Conservation (phyloP, 495 filamentous ascomycete species). For the Durotheca rogersii region DNA sequence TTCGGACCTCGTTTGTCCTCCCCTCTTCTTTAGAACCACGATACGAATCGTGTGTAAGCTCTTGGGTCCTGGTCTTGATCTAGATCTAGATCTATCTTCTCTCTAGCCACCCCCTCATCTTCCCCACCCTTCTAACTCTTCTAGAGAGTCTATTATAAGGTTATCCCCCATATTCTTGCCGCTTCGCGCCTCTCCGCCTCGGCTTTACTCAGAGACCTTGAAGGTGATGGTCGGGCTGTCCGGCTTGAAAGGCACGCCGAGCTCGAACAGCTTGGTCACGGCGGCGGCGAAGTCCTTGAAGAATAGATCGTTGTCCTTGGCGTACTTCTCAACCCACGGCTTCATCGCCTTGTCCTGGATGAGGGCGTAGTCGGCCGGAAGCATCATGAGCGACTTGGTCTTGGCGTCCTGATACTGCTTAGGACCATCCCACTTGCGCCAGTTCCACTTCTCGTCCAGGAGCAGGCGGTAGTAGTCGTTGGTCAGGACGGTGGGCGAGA, state of each 20-base stretch:
- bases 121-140: too few relatives aligned
- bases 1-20: background rate
- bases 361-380: slow-evolving; percentile 87
- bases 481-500: slow-evolving; percentile 88
- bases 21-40: slow-evolving; percentile 1
- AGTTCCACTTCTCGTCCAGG: slow-evolving; percentile 87
- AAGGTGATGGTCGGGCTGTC: slow-evolving; percentile 69
- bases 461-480: slow-evolving; percentile 94
- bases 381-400: slow-evolving; percentile 92
- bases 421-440: slow-evolving; percentile 92
- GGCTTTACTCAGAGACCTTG: too few relatives aligned
- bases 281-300: slow-evolving; percentile 89
- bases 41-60: slow-evolving; percentile 9
- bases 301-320: slow-evolving; percentile 86
- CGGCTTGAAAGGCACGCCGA: slow-evolving; percentile 84
- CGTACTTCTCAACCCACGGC: slow-evolving; percentile 83
- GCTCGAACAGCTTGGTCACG: slow-evolving; percentile 81
- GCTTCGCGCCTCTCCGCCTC: too few relatives aligned
- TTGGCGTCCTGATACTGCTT: slow-evolving; percentile 77
- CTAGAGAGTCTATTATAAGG: slow-evolving; percentile 27
- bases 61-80: slow-evolving; percentile 4
- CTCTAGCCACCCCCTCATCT: too few relatives aligned
- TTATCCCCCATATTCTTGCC: too few relatives aligned
- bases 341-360: slow-evolving; percentile 87
- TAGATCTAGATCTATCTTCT: slow-evolving; percentile 16